A percentile compares a stretch with the other conserved stretches of the same genome.
Conservation (phyloP, 176 grass and related monocot species). For the Pontederia paniculata region DNA sequence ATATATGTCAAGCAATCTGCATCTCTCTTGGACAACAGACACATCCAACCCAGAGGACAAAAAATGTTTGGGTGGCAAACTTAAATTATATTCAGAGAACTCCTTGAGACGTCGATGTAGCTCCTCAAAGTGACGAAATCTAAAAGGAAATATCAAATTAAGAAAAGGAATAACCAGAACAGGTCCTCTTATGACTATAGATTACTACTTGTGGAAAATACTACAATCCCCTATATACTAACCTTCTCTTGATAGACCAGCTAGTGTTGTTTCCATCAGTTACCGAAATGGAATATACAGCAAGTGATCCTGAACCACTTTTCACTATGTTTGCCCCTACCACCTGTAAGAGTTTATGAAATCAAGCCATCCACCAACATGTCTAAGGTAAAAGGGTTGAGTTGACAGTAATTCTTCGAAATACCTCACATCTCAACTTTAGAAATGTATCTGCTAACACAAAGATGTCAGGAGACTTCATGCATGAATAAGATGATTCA, state of each 20-base stretch:
- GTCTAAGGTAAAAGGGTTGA: neutral
- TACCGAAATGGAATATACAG: constrained; percentile 88
- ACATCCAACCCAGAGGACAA: constrained; percentile 91
- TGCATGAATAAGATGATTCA: constrained; percentile 44
- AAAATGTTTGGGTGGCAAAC: constrained; percentile 94
- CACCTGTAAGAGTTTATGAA: constrained; percentile 36
- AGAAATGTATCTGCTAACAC: constrained; percentile 84
- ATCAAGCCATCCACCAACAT: neutral
- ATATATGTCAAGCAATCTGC: constrained; percentile 84
- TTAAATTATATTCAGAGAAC: constrained; percentile 87
- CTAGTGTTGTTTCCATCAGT: constrained; percentile 73
- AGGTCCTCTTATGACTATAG: neutral
- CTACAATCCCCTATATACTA: too few relatives aligned
- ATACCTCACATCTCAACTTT: constrained; percentile 95
- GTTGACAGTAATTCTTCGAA: constrained; percentile 1
- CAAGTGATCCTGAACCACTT: constrained; percentile 98
- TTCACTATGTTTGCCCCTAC: constrained; percentile 90
- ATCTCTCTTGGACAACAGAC: constrained; percentile 90
- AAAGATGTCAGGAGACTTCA: constrained; percentile 45
- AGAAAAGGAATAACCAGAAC: neutral
- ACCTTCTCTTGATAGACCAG: constrained; percentile 99
- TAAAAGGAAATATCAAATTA: constrained; percentile 25
- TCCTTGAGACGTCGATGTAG: constrained; percentile 93
- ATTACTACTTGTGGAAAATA: too few relatives aligned
- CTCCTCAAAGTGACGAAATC: constrained; percentile 99